phyloP scores from a whole-genome alignment of 208 protist species.

The Leishmania tarentolae region DNA sequence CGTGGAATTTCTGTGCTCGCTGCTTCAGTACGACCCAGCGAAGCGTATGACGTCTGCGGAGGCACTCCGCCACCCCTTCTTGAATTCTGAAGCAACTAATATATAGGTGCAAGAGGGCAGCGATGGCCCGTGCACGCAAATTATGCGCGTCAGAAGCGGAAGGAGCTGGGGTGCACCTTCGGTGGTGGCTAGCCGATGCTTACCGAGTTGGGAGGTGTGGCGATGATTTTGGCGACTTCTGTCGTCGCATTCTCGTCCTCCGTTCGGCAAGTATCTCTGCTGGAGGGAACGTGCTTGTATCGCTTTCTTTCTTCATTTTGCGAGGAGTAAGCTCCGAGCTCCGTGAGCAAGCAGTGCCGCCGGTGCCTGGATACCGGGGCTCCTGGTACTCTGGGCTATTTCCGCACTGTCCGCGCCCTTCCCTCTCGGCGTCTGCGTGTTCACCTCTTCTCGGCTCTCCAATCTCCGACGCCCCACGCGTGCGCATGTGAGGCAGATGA shows the following conservation, averaged over 20 bases:
- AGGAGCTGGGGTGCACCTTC: background rate
- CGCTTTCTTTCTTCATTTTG: background rate
- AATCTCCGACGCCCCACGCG: background rate
- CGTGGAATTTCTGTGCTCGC: conserved; percentile 43
- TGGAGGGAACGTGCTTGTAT: background rate
- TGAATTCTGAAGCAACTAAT: background rate
- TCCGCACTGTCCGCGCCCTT: background rate
- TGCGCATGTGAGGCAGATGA: background rate
- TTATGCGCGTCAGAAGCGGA: background rate
- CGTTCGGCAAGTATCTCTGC: background rate
- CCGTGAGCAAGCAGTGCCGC: background rate
- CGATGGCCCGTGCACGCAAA: background rate
- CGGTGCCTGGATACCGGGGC: background rate
- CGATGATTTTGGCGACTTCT: background rate
- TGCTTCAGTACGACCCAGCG: conserved; percentile 57
- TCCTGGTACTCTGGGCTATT: background rate
- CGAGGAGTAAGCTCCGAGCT: background rate
- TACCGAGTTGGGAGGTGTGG: background rate
- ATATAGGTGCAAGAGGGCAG: background rate
- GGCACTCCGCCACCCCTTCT: conserved; percentile 56
- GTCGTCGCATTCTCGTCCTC: background rate
- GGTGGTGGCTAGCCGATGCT: background rate
- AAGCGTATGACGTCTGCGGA: conserved; percentile 52
- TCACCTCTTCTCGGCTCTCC: background rate
- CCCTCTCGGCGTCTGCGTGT: background rate